Percentiles rank a stretch among this genome's conserved stretches.
Conservation (phyloP, 2,329 filamentous ascomycete species). For the Neofusicoccum umdonicola region DNA sequence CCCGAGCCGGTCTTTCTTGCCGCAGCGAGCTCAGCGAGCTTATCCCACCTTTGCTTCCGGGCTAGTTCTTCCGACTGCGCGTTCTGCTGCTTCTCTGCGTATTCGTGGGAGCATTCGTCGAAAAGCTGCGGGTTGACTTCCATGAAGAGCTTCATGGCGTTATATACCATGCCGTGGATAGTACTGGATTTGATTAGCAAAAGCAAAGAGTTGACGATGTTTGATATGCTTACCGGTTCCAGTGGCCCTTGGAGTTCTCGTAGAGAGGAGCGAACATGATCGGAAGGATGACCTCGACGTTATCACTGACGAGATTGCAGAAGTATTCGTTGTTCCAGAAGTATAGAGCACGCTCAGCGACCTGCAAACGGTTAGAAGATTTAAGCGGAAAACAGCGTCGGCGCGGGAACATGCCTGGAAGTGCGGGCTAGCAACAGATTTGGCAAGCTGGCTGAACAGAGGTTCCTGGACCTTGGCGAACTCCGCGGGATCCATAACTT, state of each 20-base stretch:
- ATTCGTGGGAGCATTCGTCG: conserved; percentile 97
- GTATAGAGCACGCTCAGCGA: conserved; percentile 93
- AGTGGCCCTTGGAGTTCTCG: conserved; percentile 98
- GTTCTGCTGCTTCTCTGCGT: conserved; percentile 92
- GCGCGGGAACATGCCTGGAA: conserved; percentile 65
- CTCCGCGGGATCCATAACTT: conserved; percentile 98
- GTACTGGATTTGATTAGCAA: conserved; percentile 61
- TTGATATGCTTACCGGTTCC: conserved; percentile 74
- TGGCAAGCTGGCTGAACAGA: conserved; percentile 93
- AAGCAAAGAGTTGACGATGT: background rate
- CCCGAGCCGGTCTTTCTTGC: conserved; percentile 56
- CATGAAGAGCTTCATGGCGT: conserved; percentile 99
- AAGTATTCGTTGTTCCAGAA: conserved; percentile 99
- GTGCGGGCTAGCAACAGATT: conserved; percentile 96
- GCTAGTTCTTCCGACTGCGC: conserved; percentile 79
- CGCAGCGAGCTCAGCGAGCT: conserved; percentile 76
- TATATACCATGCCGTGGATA: conserved; percentile 99
- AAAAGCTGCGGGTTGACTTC: conserved; percentile 98
- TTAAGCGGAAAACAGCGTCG: conserved; percentile 18
- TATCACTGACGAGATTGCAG: conserved; percentile 98
- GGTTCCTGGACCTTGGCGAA: conserved; percentile 99
- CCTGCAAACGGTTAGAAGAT: conserved; percentile 44
- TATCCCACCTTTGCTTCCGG: conserved; percentile 86
- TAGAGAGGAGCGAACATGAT: conserved; percentile 99
- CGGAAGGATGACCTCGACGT: conserved; percentile 94